Evolutionary conservation across 2,329 filamentous ascomycete genomes (phyloP), one percentile per base, ranked within the genome.

Genomic region (Diaporthe sp.): DNA sequence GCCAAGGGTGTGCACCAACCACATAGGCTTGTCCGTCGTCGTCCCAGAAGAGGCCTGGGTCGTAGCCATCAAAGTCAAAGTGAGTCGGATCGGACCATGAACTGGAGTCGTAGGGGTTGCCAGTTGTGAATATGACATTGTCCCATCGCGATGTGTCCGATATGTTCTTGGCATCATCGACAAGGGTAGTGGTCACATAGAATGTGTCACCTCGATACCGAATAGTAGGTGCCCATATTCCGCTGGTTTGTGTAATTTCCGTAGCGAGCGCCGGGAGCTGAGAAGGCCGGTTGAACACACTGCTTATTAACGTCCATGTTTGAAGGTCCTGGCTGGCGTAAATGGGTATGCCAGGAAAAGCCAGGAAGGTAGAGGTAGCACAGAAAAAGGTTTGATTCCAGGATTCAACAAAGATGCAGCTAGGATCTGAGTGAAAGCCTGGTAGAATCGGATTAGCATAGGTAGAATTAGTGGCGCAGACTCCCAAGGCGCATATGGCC

Each of bases 331-430:
- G 49, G 10, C 49, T 53, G 49, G 49, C 49, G 17, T 53, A 53
- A 13, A 53, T 53, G 13, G 49, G 49, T 53, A 53, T 53, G n/a
- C 49, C 49, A 53, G 49, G 49, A 53, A 53, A 53, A 13, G 49
- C 22, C 22, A 53, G n/a, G n/a, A 53, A 53, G 49, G 49, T 53
- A 53, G 49, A 53, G n/a, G 49, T 53, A 53, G 49, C 49, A 25
- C 49, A 53, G n/a, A 53, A 53, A 53, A 53, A 53, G n/a, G 49
- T 53, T 28, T 28, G 9, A 53, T 53, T 53, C 49, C 49, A 25
- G n/a, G 49, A 53, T 25, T 53, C 49, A 53, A 53, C 49, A n/a
- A 53, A 53, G 49, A 53, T 53, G 49, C 49, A 53, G 28, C 49
- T 53, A 7, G 49, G 49, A 28, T 53, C 49, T 28, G 49, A 28